Evolutionary conservation across 2,329 filamentous ascomycete species (phyloP).

Genomic region (Talaromyces sp.): DNA sequence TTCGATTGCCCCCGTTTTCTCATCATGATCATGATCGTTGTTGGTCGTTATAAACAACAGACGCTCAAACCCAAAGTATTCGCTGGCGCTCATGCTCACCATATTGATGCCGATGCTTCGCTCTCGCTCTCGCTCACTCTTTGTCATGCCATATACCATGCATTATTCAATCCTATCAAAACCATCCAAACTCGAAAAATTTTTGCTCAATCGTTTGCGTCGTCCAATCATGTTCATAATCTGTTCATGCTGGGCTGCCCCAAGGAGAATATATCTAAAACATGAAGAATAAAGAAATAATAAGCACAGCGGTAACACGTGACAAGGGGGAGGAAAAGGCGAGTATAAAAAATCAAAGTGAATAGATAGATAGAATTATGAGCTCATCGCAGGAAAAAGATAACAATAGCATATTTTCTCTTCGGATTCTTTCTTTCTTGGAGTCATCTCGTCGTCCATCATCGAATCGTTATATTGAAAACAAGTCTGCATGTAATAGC

Average conservation of each 20-base stretch:
- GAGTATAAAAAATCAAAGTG: conserved; percentile 9
- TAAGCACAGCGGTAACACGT: conserved; percentile 4
- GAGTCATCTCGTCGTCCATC: conserved; percentile 48
- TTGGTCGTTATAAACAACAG: neutral
- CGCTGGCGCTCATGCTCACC: neutral
- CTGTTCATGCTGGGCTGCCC: conserved; percentile 20
- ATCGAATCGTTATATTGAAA: conserved; percentile 42
- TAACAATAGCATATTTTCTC: conserved; percentile 23
- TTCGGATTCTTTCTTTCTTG: conserved; percentile 34
- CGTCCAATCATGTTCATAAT: conserved; percentile 18
- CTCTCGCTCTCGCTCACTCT: neutral
- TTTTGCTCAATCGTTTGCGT: conserved; percentile 9
- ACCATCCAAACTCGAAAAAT: conserved; percentile 6
- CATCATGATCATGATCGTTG: neutral
- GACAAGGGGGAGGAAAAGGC: neutral
- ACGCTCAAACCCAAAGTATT: neutral
- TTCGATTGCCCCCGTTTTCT: neutral
- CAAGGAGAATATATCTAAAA: conserved; percentile 18
- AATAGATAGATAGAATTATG: conserved; percentile 17
- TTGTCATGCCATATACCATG: neutral
- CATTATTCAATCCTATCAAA: conserved; percentile 2
- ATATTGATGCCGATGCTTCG: neutral
- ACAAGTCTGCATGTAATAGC: conserved; percentile 9
- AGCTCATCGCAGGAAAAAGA: conserved; percentile 15
- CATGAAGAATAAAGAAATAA: conserved; percentile 9